Percentiles rank a stretch among this genome's conserved stretches.
These are phyloP conservation scores for Quercus bicolor DNA, from an alignment of 306 rosid genomes.

Conservation along the genomic window DNA sequence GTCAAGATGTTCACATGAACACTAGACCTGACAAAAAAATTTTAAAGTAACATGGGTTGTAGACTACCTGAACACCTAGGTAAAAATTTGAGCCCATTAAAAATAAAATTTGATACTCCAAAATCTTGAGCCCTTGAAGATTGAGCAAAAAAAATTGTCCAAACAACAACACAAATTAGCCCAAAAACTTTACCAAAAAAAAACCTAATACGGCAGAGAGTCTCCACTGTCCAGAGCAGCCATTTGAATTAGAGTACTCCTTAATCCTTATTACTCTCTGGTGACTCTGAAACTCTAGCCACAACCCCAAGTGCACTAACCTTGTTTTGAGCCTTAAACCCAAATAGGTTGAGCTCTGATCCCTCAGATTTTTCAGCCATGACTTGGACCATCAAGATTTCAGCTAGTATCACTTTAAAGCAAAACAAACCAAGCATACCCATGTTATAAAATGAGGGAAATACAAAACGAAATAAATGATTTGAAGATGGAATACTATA, in stretches of 20 bases:
- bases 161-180: too few relatives aligned
- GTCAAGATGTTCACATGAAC: too few relatives aligned
- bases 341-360: slow-evolving; percentile 19
- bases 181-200: too few relatives aligned
- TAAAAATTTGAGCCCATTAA: too few relatives aligned
- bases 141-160: too few relatives aligned
- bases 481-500: neutral
- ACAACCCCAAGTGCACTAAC: neutral
- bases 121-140: too few relatives aligned
- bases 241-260: slow-evolving; percentile 17
- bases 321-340: slow-evolving; percentile 15
- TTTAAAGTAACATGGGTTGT: too few relatives aligned
- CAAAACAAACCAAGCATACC: slow-evolving; percentile 35
- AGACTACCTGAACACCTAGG: too few relatives aligned
- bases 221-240: slow-evolving; percentile 17
- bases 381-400: slow-evolving; percentile 41
- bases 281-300: slow-evolving; percentile 14
- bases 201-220: too few relatives aligned
- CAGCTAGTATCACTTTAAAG: slow-evolving; percentile 23
- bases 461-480: neutral
- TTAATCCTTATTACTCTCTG: neutral
- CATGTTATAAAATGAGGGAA: slow-evolving; percentile 26
- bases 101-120: too few relatives aligned
- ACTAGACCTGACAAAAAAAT: too few relatives aligned
- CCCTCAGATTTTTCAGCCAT: slow-evolving; percentile 29